Base-by-base conservation (phyloP, 2,329 filamentous ascomycete genomes). In the Cyanodermella asteris region DNA sequence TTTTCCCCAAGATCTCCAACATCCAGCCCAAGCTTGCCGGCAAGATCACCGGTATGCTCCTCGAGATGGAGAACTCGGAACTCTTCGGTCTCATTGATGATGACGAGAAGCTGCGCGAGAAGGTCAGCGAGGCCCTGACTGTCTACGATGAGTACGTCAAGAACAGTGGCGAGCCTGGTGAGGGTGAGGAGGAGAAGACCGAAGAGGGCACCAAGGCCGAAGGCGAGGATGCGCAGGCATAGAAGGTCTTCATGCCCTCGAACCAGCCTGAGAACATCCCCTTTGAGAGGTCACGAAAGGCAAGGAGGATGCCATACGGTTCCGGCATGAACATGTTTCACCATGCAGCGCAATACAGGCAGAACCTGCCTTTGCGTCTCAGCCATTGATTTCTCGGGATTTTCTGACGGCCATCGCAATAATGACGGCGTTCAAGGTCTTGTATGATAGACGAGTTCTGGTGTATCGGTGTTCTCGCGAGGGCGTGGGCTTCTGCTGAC, bases 61-160 rank as follows among this genome's bases (percentile, higher is more conserved):
- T 97, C 42, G 87, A 97, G 67, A 97, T 97, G 87, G 87, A 94
- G 44, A 94, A 94, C 56, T 50, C 63, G 29, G 87, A 97, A 61
- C 62, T 97, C 41, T 65, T 97, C 46, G 78, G 77, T 56, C 67
- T 97, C 36, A 80, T 91, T 38, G 77, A 84, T 47, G 81, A 94
- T 45, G 81, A 93, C 23, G 56, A 59, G 40, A 77, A 82, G 47
- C 73, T 97, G 31, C 77, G 80, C 49, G 68, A 72, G 51, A 97
- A 97, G 73, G 87, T 97, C 31, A 80, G 91, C 32, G 87, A 97
- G 61, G 87, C 87, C 38, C 74, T 97, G 47, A 77, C 68, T 39
- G 87, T 97, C 42, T 97, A 94, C 51, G 81, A 97, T 46, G 87
- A 97, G 55, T 97, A 97, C 53, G 73, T 94, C 57, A 94, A 94